Conservation (phyloP, 2,329 filamentous ascomycete species). For the Phialemoniopsis sp. region DNA sequence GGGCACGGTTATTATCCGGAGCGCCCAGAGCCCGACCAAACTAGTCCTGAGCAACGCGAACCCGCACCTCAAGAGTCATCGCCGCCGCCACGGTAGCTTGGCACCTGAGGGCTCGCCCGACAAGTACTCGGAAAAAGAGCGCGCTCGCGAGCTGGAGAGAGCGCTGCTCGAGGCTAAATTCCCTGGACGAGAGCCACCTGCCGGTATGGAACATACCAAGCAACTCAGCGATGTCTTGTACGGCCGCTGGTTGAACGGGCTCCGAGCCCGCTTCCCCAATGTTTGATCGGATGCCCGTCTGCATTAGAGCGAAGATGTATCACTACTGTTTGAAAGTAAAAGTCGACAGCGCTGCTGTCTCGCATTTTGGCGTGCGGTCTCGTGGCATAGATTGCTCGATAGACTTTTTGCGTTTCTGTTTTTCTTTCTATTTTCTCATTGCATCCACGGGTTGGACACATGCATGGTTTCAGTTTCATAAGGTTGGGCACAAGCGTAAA, state of each 20-base stretch:
- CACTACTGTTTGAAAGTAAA: too few relatives aligned
- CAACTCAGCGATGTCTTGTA: conserved; percentile 89
- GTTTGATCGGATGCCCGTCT: too few relatives aligned
- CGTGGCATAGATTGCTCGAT: neutral
- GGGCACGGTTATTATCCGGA: conserved; percentile 56
- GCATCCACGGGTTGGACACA: conserved; percentile 6
- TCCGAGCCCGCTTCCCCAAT: conserved; percentile 41
- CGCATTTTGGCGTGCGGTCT: too few relatives aligned
- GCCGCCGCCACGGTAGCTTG: conserved; percentile 53
- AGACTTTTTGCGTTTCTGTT: conserved; percentile 1
- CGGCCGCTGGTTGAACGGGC: conserved; percentile 80
- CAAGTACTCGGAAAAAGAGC: conserved; percentile 35
- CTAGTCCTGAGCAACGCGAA: conserved; percentile 77
- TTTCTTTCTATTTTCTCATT: conserved; percentile 2
- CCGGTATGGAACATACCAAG: conserved; percentile 89
- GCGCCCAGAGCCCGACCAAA: conserved; percentile 50
- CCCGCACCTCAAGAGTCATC: conserved; percentile 77
- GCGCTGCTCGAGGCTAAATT: conserved; percentile 46
- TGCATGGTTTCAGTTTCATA: neutral
- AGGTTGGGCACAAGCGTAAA: too few relatives aligned
- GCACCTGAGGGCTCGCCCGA: conserved; percentile 22
- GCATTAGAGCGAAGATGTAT: neutral
- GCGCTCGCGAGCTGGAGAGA: conserved; percentile 38
- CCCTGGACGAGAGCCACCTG: conserved; percentile 47
- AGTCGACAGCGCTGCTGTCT: too few relatives aligned